A percentile compares a stretch with the other conserved stretches of the same genome.
Conservation (phyloP, 371 early-diverging fungal genomes). For the Syncephalastrum sp. region DNA sequence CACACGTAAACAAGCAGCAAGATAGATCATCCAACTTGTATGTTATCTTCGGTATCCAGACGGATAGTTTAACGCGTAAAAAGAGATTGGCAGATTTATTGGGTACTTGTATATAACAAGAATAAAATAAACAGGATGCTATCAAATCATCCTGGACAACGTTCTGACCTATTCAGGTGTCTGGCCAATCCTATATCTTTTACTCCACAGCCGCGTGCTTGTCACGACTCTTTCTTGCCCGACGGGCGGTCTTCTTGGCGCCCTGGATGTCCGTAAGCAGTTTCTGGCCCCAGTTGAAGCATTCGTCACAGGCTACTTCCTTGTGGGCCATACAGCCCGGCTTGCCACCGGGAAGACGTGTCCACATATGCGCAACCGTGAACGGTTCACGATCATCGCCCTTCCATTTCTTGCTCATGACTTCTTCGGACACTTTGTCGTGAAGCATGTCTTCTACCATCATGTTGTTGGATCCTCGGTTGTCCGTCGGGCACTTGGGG, state of each 20-base stretch:
- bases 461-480: conserved; percentile 39
- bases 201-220: conserved; percentile 13
- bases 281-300: conserved; percentile 48
- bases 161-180: too few species aligned
- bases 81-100: too few species aligned
- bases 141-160: too few species aligned
- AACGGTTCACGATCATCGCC: conserved; percentile 51
- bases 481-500: conserved; percentile 46
- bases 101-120: too few species aligned
- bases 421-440: conserved; percentile 35
- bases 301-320: conserved; percentile 41
- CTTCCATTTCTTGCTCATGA: conserved; percentile 42
- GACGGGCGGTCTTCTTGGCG: conserved; percentile 11
- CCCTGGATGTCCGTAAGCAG: conserved; percentile 17
- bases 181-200: not conserved
- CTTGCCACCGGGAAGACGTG: conserved; percentile 38
- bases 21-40: too few species aligned
- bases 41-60: too few species aligned
- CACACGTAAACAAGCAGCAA: too few species aligned
- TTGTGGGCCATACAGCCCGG: conserved; percentile 47
- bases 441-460: conserved; percentile 41
- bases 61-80: too few species aligned
- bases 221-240: conserved; percentile 12
- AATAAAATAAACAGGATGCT: too few species aligned
- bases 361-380: conserved; percentile 38